A percentile compares a stretch with the other conserved stretches of the same genome.
These are phyloP conservation scores for Teratosphaeriaceae sp. DNA, from an alignment of 2,329 filamentous ascomycete genomes.

Conservation along the genomic window DNA sequence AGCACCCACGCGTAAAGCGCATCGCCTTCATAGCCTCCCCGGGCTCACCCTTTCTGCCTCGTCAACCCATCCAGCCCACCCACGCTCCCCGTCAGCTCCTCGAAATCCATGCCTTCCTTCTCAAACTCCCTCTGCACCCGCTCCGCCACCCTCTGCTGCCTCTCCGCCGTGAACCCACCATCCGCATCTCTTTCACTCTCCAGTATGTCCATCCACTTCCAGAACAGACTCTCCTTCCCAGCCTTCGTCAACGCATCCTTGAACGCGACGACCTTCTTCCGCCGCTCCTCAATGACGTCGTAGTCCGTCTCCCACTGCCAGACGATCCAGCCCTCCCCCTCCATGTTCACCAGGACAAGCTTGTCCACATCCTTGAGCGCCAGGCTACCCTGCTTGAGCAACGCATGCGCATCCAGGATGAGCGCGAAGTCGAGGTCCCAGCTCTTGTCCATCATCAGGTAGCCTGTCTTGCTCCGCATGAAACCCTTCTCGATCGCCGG, in stretches of 20 bases:
- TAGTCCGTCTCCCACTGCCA: slow-evolving; percentile 35
- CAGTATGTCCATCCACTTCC: slow-evolving; percentile 85
- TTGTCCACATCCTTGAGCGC: slow-evolving; percentile 62
- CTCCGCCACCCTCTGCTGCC: slow-evolving; percentile 63
- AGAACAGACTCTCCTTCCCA: slow-evolving; percentile 86
- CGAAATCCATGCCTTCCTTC: slow-evolving; percentile 72
- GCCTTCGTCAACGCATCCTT: slow-evolving; percentile 66
- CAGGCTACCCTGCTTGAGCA: slow-evolving; percentile 57
- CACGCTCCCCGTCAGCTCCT: slow-evolving; percentile 67
- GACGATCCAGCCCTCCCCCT: slow-evolving; percentile 61
- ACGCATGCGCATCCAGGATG: slow-evolving; percentile 66
- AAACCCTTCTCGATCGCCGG: slow-evolving; percentile 62
- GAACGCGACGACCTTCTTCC: slow-evolving; percentile 72
- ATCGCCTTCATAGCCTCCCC: too few species aligned
- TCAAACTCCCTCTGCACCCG: slow-evolving; percentile 72
- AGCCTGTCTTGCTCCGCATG: slow-evolving; percentile 74
- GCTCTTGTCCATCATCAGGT: slow-evolving; percentile 73
- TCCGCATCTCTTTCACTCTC: slow-evolving; percentile 78
- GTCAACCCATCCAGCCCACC: slow-evolving; percentile 52
- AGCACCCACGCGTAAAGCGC: too few species aligned
- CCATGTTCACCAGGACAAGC: slow-evolving; percentile 61
- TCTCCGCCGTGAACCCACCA: slow-evolving; percentile 68
- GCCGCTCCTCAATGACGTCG: slow-evolving; percentile 53
- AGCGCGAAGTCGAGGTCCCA: slow-evolving; percentile 83
- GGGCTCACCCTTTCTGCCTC: neutral